phyloP scores from a whole-genome alignment of 768 basidiomycete species.

The Daedaleopsis sinensis region DNA sequence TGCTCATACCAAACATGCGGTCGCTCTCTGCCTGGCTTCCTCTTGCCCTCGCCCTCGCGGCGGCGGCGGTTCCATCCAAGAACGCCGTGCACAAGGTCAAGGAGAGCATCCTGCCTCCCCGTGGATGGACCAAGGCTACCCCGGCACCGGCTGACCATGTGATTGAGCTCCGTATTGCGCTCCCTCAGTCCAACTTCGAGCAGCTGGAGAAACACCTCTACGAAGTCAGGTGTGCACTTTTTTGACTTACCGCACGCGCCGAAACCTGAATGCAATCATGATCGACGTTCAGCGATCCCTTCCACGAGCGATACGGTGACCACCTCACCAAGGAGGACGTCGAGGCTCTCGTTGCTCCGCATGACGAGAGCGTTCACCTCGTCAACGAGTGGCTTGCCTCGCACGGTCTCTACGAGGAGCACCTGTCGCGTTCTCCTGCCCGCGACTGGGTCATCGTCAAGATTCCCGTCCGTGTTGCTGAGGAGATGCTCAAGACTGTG shows the following conservation, averaged over 20 bases:
- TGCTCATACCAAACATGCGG: constrained; percentile 16
- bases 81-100: constrained; percentile 42
- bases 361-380: constrained; percentile 49
- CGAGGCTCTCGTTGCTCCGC: constrained; percentile 62
- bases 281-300: constrained; percentile 27
- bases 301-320: constrained; percentile 36
- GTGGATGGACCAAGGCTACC: constrained; percentile 50
- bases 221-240: constrained; percentile 44
- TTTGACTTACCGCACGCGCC: too few species aligned
- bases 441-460: constrained; percentile 69
- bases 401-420: constrained; percentile 53
- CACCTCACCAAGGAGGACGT: constrained; percentile 67
- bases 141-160: constrained; percentile 48
- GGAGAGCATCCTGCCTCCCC: constrained; percentile 48
- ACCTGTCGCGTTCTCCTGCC: constrained; percentile 59
- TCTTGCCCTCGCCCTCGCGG: constrained; percentile 10
- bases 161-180: constrained; percentile 57
- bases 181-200: constrained; percentile 57
- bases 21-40: constrained; percentile 16
- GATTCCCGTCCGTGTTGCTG: constrained; percentile 60
- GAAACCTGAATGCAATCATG: background rate
- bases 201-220: constrained; percentile 54
- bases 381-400: constrained; percentile 66
- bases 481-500: constrained; percentile 74
- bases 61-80: constrained; percentile 19